Conservation (phyloP, 352 stramenopile genomes). For the Phytophthora fragariaefolia region DNA sequence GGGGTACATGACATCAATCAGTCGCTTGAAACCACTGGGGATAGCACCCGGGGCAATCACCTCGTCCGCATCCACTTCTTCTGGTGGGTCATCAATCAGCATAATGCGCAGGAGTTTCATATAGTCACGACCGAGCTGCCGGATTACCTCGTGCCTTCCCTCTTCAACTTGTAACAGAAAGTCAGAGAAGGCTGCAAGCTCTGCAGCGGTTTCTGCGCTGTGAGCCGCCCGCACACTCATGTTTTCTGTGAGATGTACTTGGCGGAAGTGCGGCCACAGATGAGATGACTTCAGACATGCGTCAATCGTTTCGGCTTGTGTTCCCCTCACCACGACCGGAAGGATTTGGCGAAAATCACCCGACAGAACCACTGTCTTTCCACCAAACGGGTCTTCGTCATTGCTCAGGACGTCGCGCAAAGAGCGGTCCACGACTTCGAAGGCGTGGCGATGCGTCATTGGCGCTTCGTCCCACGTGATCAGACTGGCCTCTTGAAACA, state of each 20-base stretch:
- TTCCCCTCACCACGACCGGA: conserved; percentile 16
- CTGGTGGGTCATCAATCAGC: neutral
- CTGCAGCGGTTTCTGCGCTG: neutral
- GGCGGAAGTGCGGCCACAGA: conserved; percentile 6
- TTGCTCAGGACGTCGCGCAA: conserved; percentile 20
- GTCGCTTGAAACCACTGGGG: neutral
- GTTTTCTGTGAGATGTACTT: conserved; percentile 13
- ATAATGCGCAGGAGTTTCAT: neutral
- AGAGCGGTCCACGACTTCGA: conserved; percentile 37
- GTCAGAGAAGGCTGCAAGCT: neutral
- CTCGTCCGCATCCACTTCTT: neutral
- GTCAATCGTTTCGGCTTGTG: conserved; percentile 13
- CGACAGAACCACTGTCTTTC: conserved; percentile 27
- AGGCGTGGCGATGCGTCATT: conserved; percentile 18
- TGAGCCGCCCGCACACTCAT: conserved; percentile 6
- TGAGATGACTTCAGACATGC: conserved; percentile 14
- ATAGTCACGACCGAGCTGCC: neutral
- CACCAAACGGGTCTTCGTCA: conserved; percentile 27
- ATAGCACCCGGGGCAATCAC: neutral
- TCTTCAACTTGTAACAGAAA: conserved; percentile 10
- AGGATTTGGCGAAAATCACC: conserved; percentile 39
- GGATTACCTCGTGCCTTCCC: conserved; percentile 6
- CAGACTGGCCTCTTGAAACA: no score
- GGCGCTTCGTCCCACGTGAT: no score
- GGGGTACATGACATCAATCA: neutral